phyloP scores from a whole-genome alignment of 1,284 basidiomycete species.

The Microbotryum saponariae region DNA sequence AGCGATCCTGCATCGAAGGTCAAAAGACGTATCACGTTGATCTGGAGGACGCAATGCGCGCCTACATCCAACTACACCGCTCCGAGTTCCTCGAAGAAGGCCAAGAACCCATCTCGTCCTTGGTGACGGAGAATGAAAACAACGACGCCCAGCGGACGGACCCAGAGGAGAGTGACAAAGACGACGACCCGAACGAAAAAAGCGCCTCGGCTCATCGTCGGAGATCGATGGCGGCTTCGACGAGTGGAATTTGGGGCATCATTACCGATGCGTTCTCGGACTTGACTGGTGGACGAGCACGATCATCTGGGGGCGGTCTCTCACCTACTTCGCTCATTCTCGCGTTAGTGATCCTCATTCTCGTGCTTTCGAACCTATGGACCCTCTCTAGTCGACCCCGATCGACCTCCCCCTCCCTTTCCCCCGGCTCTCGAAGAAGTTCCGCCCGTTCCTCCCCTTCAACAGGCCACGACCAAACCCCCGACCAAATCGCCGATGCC shows the following conservation, averaged over 20 bases:
- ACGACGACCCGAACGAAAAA: not conserved
- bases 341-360: constrained; percentile 35
- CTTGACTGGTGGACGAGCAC: not conserved
- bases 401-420: constrained; percentile 8
- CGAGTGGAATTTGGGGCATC: too few species aligned
- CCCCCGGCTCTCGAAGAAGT: constrained; percentile 18
- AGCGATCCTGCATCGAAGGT: constrained; percentile 84
- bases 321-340: constrained; percentile 30
- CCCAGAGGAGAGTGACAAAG: not conserved
- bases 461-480: constrained; percentile 21
- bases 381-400: constrained; percentile 26
- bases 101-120: constrained; percentile 43
- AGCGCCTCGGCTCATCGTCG: too few species aligned
- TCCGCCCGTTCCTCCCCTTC: constrained; percentile 13
- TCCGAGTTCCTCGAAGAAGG: constrained; percentile 83
- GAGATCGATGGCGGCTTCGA: too few species aligned
- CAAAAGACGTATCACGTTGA: constrained; percentile 83
- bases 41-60: constrained; percentile 73
- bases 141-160: not conserved
- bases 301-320: not conserved
- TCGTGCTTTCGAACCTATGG: constrained; percentile 42
- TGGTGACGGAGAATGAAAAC: constrained; percentile 1
- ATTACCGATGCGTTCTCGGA: not conserved
- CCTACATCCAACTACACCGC: constrained; percentile 78
- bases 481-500: constrained; percentile 38